A percentile compares a stretch with the other conserved stretches of the same genome.
Conservation (phyloP, 805 yeast genomes). For the Henningerozyma blattae region DNA sequence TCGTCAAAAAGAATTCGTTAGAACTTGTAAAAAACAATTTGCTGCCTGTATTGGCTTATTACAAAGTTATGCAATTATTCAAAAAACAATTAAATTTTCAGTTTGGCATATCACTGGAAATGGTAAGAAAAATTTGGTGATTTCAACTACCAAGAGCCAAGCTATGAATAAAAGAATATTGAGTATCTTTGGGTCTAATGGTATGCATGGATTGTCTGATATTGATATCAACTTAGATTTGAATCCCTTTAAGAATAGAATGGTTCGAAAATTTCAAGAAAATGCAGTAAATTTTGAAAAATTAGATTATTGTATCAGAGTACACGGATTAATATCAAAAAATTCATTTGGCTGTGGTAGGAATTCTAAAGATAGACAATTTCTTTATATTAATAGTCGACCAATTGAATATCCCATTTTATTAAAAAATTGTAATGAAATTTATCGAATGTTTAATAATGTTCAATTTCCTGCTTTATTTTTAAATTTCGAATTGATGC, state of each 20-base stretch:
- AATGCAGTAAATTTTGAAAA: constrained; percentile 6
- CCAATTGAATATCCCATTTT: constrained; percentile 55
- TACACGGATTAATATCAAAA: constrained; percentile 60
- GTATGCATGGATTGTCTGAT: constrained; percentile 43
- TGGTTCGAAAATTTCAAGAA: constrained; percentile 7
- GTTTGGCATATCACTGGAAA: constrained; percentile 40
- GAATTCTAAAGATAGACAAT: constrained; percentile 62
- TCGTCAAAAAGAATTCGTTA: constrained; percentile 58
- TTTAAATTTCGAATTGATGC: constrained; percentile 42
- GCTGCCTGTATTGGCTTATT: constrained; percentile 50
- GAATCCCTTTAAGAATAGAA: constrained; percentile 17
- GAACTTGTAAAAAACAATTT: constrained; percentile 60
- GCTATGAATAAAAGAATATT: constrained; percentile 45
- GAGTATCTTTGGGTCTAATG: constrained; percentile 59
- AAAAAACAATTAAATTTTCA: constrained; percentile 43
- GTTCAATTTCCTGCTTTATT: constrained; percentile 64
- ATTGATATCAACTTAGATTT: constrained; percentile 33
- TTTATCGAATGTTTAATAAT: constrained; percentile 58
- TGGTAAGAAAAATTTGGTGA: constrained; percentile 39
- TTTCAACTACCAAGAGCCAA: constrained; percentile 45
- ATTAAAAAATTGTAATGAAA: constrained; percentile 53
- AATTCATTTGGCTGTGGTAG: constrained; percentile 74
- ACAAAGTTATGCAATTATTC: constrained; percentile 57
- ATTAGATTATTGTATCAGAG: constrained; percentile 24
- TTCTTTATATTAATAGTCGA: constrained; percentile 58